A percentile compares a stretch with the other conserved stretches of the same genome.
These are phyloP conservation scores for Cystobasidium onofrii DNA, from an alignment of 768 basidiomycete genomes.

Conservation along the genomic window DNA sequence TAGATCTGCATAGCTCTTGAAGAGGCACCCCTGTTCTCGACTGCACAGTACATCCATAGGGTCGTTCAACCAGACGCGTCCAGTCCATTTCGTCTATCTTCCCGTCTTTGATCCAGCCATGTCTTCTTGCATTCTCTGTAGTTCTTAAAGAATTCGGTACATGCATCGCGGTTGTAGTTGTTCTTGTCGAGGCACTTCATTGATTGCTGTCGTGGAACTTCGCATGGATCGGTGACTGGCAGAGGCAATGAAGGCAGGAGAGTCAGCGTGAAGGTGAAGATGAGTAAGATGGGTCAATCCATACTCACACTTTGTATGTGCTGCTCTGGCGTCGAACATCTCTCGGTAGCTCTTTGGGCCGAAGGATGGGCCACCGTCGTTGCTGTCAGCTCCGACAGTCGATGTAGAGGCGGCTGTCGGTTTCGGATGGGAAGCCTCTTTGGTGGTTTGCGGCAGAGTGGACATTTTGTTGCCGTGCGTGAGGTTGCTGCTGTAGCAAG, in stretches of 20 bases:
- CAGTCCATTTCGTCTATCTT: constrained; percentile 19
- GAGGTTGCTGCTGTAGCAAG: no score
- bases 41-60: no score
- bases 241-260: background rate
- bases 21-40: no score
- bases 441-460: background rate
- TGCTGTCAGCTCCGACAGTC: background rate
- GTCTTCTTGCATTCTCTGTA: constrained; percentile 32
- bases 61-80: constrained; percentile 3
- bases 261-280: background rate
- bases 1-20: no score
- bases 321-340: constrained; percentile 24
- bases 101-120: constrained; percentile 25
- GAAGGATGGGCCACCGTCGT: background rate
- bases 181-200: constrained; percentile 34
- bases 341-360: constrained; percentile 19
- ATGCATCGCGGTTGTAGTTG: constrained; percentile 30
- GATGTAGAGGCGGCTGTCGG: background rate
- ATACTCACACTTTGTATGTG: constrained; percentile 28
- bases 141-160: constrained; percentile 26
- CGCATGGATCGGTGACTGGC: constrained; percentile 28
- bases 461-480: background rate
- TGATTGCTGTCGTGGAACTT: constrained; percentile 26
- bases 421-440: constrained; percentile 2
- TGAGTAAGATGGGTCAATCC: background rate